Percentiles rank a stretch among this genome's conserved stretches.
Conservation (phyloP, 2,329 filamentous ascomycete genomes). For the Coniochaeta ligniaria region DNA sequence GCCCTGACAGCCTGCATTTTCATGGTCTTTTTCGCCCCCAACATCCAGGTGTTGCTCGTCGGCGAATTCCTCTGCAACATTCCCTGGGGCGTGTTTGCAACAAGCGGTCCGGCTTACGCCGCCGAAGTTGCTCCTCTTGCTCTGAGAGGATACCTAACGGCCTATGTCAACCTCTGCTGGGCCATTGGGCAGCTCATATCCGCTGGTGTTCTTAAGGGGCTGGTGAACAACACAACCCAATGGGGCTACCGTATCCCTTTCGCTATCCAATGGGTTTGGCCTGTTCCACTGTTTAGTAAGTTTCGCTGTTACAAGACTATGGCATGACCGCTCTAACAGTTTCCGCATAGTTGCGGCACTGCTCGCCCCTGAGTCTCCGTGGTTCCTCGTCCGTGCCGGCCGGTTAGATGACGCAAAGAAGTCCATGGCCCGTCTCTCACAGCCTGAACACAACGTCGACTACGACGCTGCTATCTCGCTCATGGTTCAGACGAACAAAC, state of each 20-base stretch:
- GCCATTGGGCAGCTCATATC: conserved; percentile 68
- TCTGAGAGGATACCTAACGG: conserved; percentile 64
- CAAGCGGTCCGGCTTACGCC: conserved; percentile 57
- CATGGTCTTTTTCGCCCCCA: background rate
- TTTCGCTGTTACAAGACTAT: background rate
- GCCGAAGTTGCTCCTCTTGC: conserved; percentile 68
- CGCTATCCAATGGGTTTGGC: conserved; percentile 74
- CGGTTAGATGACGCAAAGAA: conserved; percentile 58
- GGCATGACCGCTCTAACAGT: background rate
- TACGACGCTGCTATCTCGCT: conserved; percentile 73
- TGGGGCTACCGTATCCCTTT: conserved; percentile 63
- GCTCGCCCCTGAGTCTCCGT: conserved; percentile 62
- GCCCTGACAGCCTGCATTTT: background rate
- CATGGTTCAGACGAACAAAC: conserved; percentile 83
- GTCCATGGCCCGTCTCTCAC: conserved; percentile 58
- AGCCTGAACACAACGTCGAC: conserved; percentile 57
- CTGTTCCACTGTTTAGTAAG: conserved; percentile 49
- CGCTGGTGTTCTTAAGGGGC: conserved; percentile 64
- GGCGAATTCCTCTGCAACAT: conserved; percentile 10
- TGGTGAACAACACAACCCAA: conserved; percentile 57
- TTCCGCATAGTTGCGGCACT: conserved; percentile 44
- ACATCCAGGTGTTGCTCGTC: conserved; percentile 2
- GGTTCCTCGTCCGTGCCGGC: conserved; percentile 68
- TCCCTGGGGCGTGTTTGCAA: conserved; percentile 34
- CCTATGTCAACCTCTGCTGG: conserved; percentile 74